Base-by-base conservation (phyloP, 208 protist species). In the Leishmania turanica region DNA sequence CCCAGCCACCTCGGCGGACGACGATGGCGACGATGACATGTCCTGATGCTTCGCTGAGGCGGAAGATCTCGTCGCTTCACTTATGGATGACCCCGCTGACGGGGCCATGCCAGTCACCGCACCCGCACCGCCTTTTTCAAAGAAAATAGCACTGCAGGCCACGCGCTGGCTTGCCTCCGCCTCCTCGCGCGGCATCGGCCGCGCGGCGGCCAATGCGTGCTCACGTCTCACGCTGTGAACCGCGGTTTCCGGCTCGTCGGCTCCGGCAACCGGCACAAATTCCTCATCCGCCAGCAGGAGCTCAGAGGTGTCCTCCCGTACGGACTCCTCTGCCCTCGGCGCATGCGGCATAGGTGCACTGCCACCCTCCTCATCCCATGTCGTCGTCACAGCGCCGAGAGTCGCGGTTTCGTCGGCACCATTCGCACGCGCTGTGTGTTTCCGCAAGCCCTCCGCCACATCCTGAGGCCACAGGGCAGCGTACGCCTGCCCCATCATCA, bases 401-500 rank as follows among this genome's bases (percentile, higher is more conserved):
- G 40, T 49, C 11, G 66, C 42, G 21, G 66, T 4, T 45, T 27
- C 34, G 11, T 24, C 66, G 1, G 66, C 66, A 51, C 66, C 24
- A 27, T 72, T 49, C 7, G 66, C 17, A 15, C 34, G 19, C 49
- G 13, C 72, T 27, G 1, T 60, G 1, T 62, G 8, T 21, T 40
- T 62, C 60, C 19, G 1, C 40, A 76, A 45, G 40, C 37, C 45
- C 70, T 65, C 54, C 37, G 40, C 47, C 27, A 51, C 53, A 9
- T n/a, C 34, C 27, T 49, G 77, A 24, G 71, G 64, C 37, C 45
- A 70, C 13, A 85, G 68, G 7, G 89, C 89, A 8, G 81, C 85
- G 66, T 90, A 78, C 2, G 88, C 81, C 78, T 93, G 89, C 3
- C 90, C 90, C 27, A 85, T 71, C 89, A 94, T 90, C 45, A 93